Evolutionary conservation across 768 basidiomycete genomes (phyloP).

Genomic region (Phlegmacium glaucopus): DNA sequence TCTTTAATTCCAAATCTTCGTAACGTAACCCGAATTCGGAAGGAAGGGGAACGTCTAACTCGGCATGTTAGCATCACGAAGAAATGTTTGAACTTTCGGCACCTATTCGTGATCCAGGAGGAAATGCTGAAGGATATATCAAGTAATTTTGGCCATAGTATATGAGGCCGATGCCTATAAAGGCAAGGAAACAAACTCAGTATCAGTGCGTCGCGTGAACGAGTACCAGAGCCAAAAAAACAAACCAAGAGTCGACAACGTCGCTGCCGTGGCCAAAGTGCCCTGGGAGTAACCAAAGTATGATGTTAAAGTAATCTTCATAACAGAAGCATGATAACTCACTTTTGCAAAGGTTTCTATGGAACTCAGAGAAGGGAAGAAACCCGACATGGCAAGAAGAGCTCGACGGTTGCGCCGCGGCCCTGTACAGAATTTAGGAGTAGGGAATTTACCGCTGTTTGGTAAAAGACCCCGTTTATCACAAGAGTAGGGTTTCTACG

Average conservation of each 20-base stretch:
- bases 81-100: constrained; percentile 4
- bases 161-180: constrained; percentile 64
- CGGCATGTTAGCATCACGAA: neutral
- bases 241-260: constrained; percentile 54
- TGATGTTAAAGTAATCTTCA: neutral
- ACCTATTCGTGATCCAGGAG: constrained; percentile 78
- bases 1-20: constrained; percentile 68
- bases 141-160: constrained; percentile 86
- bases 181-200: neutral
- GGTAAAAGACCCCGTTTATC: neutral
- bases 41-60: constrained; percentile 69
- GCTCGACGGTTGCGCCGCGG: too few species aligned
- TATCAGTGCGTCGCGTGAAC: constrained; percentile 6
- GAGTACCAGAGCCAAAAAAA: constrained; percentile 1
- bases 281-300: constrained; percentile 33
- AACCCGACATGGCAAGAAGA: constrained; percentile 27
- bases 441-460: neutral
- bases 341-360: constrained; percentile 48
- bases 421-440: too few species aligned
- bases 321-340: neutral
- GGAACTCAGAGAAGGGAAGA: constrained; percentile 32
- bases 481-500: neutral
- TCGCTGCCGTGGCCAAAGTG: constrained; percentile 51
- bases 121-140: constrained; percentile 86
- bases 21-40: constrained; percentile 69